Conservation (phyloP, 2,329 filamentous ascomycete species). For the Leptographium radiaticola region DNA sequence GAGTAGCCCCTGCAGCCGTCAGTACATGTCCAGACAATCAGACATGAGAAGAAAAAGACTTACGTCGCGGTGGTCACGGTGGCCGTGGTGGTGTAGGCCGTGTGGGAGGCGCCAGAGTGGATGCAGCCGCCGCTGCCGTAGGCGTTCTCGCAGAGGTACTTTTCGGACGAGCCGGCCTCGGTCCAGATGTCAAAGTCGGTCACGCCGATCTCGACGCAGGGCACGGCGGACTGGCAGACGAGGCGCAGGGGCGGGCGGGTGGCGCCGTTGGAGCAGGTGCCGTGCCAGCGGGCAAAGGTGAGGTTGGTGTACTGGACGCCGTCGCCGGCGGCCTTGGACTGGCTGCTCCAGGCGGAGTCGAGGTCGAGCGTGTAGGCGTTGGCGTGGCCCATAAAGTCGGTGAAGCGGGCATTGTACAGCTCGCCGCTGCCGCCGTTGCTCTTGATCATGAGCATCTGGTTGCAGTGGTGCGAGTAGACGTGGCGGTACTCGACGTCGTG, state of each 20-base stretch:
- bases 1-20: not conserved
- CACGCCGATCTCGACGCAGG: slow-evolving; percentile 12
- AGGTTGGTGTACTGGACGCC: slow-evolving; percentile 41
- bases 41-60: too few relatives aligned
- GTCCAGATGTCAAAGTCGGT: slow-evolving; percentile 13
- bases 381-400: slow-evolving; percentile 46
- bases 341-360: slow-evolving; percentile 34
- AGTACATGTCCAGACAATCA: too few relatives aligned
- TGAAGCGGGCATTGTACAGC: slow-evolving; percentile 35
- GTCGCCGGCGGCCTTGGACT: slow-evolving; percentile 21
- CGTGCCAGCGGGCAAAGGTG: slow-evolving; percentile 42
- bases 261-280: slow-evolving; percentile 34
- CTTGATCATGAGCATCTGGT: slow-evolving; percentile 53
- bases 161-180: slow-evolving; percentile 7
- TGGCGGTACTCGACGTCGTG: slow-evolving; percentile 37
- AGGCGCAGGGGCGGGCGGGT: slow-evolving; percentile 39
- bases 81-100: not conserved
- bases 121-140: slow-evolving; percentile 13
- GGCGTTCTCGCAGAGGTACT: slow-evolving; percentile 11
- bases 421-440: slow-evolving; percentile 42
- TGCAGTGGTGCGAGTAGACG: slow-evolving; percentile 44
- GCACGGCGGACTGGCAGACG: slow-evolving; percentile 11
- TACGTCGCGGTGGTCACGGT: slow-evolving; percentile 8
- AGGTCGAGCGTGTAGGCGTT: slow-evolving; percentile 46
- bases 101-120: slow-evolving; percentile 5